Evolutionary conservation across 2,329 filamentous ascomycete species (phyloP).

Genomic region (Monosporascus sp.): DNA sequence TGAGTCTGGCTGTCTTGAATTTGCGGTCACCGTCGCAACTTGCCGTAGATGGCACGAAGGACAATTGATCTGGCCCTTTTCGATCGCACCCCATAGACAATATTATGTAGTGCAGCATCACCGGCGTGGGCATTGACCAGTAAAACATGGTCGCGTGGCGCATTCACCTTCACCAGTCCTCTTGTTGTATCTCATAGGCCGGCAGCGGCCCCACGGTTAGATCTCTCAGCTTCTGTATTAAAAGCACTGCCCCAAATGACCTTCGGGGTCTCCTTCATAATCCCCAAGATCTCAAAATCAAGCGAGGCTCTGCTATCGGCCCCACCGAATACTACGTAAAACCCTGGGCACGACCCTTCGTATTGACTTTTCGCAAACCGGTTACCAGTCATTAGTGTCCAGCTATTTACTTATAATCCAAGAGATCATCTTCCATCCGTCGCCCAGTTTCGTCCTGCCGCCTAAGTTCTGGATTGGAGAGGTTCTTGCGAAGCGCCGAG

Average conservation of each 20-base stretch:
- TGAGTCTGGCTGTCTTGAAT: not conserved
- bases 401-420: not conserved
- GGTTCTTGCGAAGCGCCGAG: slow-evolving; percentile 2
- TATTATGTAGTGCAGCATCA: not conserved
- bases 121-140: not conserved
- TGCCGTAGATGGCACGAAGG: not conserved
- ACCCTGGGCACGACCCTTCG: not conserved
- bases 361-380: not conserved
- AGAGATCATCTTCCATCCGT: not conserved
- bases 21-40: not conserved
- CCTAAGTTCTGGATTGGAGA: not conserved
- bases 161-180: not conserved
- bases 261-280: not conserved
- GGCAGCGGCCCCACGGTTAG: not conserved
- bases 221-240: not conserved
- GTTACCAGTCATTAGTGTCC: not conserved
- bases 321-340: not conserved
- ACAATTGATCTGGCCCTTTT: not conserved
- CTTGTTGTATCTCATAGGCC: not conserved
- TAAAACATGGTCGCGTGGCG: not conserved
- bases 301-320: not conserved
- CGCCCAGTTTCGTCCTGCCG: not conserved
- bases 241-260: not conserved
- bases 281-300: not conserved
- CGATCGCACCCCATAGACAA: not conserved